A percentile compares a stretch with the other conserved stretches of the same genome.
phyloP scores from a whole-genome alignment of 768 basidiomycete species.

The Coprinellus micaceus region DNA sequence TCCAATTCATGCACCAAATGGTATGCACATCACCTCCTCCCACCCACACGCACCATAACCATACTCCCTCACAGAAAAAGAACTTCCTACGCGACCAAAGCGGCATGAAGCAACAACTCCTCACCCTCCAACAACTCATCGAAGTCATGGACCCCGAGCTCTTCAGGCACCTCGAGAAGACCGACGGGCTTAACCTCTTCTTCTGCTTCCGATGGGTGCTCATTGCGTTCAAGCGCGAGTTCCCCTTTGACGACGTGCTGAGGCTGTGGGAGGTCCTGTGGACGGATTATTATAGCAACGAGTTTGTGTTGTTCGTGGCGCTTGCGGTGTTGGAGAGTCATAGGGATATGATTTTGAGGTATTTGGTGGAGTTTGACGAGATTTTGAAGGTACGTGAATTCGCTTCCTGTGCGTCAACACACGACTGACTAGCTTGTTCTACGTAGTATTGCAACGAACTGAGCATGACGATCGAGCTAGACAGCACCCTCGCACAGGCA shows the following conservation, averaged over 20 bases:
- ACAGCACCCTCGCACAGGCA: slow-evolving; percentile 91
- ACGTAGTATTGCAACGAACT: slow-evolving; percentile 87
- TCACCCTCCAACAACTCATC: slow-evolving; percentile 85
- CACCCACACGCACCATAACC: no score
- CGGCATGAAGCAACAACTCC: slow-evolving; percentile 94
- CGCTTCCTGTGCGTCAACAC: not conserved
- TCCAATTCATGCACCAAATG: slow-evolving; percentile 93
- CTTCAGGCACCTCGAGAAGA: slow-evolving; percentile 89
- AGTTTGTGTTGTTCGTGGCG: slow-evolving; percentile 91
- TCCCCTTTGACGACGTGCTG: slow-evolving; percentile 86
- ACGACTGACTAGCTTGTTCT: slow-evolving; percentile 4
- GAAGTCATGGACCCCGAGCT: slow-evolving; percentile 94
- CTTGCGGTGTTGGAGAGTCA: slow-evolving; percentile 93
- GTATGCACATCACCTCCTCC: no score
- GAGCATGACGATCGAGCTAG: slow-evolving; percentile 96
- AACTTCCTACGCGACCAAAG: slow-evolving; percentile 96
- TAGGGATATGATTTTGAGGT: slow-evolving; percentile 91
- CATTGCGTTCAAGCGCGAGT: slow-evolving; percentile 95
- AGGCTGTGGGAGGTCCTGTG: slow-evolving; percentile 91
- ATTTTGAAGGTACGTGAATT: slow-evolving; percentile 58
- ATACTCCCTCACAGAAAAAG: no score
- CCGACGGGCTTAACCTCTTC: slow-evolving; percentile 89
- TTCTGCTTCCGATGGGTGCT: slow-evolving; percentile 98
- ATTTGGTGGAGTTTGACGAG: slow-evolving; percentile 92
- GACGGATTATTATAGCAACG: slow-evolving; percentile 86